Base-by-base conservation (phyloP, 1,284 basidiomycete genomes). In the Thecaphora thlaspeos region DNA sequence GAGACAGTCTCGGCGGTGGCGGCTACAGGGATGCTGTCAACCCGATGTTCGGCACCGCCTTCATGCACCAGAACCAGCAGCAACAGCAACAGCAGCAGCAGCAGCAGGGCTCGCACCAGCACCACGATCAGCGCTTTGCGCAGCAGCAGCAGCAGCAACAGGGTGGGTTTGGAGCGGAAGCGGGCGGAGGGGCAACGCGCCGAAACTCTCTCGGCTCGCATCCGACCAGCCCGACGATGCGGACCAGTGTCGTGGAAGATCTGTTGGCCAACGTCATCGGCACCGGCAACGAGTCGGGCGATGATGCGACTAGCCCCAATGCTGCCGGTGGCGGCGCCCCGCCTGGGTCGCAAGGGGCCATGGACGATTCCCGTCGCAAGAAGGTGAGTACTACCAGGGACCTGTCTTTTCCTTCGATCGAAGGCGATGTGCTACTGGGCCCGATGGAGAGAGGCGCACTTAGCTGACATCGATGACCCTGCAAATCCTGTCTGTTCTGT, bases 171-270 rank as follows among this genome's bases (percentile, higher is more conserved):
- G 26, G 26, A 7, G 7, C 26, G 7, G 26, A 11, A 5, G 11
- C 26, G 26, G 26, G 7, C 1, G 48, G 43, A 11, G 48, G 52
- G 0, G 39, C 34, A n/a, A 56, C 61, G 39, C 42, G 61, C 17
- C 61, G 59, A 14, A 59, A 55, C 21, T 63, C 61, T 46, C 45
- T 55, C 30, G 56, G 52, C 24, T 59, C 61, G 44, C 56, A 59
- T 30, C 56, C 52, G 19, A 64, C 53, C 12, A 64, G 61, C 46
- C 61, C 61, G 39, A 43, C 59, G 21, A 55, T 59, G 53, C 61
- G 61, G 42, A 51, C 12, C 52, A 52, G 51, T 36, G 44, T 37
- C 44, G 24, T 48, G 12, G 61, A 64, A 46, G 56, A 59, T 3
- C 47, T 51, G n/a, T 46, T 64, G 30, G 51, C 61, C 2, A 56